A percentile compares a stretch with the other conserved stretches of the same genome.
phyloP scores from a whole-genome alignment of 2,329 filamentous ascomycete species.

The Aspergillus flavus region DNA sequence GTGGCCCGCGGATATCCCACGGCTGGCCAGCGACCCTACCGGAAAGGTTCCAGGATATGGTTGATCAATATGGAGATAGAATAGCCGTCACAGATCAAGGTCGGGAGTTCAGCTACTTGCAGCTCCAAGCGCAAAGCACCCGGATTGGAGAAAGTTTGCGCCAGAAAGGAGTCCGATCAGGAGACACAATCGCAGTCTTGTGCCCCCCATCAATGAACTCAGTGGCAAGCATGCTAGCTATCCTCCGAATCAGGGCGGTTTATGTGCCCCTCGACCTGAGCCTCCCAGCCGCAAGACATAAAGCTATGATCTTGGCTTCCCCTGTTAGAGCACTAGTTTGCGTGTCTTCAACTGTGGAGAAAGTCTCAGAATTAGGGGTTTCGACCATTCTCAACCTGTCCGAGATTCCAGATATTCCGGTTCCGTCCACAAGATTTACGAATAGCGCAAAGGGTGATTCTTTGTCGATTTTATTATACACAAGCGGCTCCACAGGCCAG shows the following conservation, averaged over 20 bases:
- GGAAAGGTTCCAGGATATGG: background rate
- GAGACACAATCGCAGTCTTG: background rate
- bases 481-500: constrained; percentile 2
- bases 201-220: constrained; percentile 1
- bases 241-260: constrained; percentile 31
- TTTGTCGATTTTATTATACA: background rate
- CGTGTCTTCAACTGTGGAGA: background rate
- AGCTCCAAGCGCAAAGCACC: background rate
- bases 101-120: background rate
- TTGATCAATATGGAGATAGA: background rate
- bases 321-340: background rate
- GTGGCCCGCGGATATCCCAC: background rate
- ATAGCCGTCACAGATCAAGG: constrained; percentile 4
- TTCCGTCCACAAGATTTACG: background rate
- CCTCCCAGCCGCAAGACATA: background rate
- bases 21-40: background rate
- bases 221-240: constrained; percentile 7
- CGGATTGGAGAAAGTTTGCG: background rate
- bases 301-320: background rate
- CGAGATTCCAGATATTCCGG: background rate
- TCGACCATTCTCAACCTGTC: background rate
- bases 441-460: background rate
- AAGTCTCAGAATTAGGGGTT: background rate
- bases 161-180: background rate
- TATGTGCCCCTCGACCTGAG: constrained; percentile 45